Evolutionary conservation across 805 yeast species (phyloP), one percentile per base, ranked within the genome.

Genomic region (Maudiozyma pseudohumilis): DNA sequence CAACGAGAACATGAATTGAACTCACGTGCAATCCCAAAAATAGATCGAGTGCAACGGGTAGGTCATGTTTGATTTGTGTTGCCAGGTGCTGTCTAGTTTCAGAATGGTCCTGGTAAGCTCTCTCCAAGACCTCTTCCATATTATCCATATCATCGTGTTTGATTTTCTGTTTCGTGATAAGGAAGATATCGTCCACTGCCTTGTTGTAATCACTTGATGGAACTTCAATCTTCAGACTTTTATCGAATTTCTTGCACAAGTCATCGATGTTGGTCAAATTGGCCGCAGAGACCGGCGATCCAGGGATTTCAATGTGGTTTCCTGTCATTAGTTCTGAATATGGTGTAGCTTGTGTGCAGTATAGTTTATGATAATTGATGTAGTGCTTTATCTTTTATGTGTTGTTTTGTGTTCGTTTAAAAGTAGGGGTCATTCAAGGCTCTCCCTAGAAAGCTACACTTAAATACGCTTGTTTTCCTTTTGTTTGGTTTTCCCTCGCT

Each of bases 61-160:
- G 28, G 38, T 55, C 44, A 13, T 35, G 16, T 5, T 36, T 34
- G 9, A 56, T 43, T 11, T 41, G 29, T 7, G 29, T 28, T 5
- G 38, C 32, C 25, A 56, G 32, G 40, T 47, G 33, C 3, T 38
- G 34, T 20, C 51, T 43, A 3, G 59, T 47, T 13, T 43, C 52
- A 10, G 40, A 36, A 39, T 56, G 59, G 26, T 53, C 59, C 22
- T 53, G 56, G 25, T 47, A 55, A 4, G 59, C 43, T 29, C 60
- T 43, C 4, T 41, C 42, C 6, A 56, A 16, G 4, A 53, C 40
- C 20, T 43, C 42, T 35, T 52, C 59, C 3, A 46, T 35, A 11
- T 48, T 30, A 7, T 43, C 47, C 34, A 8, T 19, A 3, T 17
- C 31, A 5, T 13, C 28, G 7, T 8, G 19, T 12, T 5, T 20